Percentiles rank a stretch among this genome's conserved stretches.
These are phyloP conservation scores for Colletotrichum chrysophilum DNA, from an alignment of 2,329 filamentous ascomycete genomes.

Conservation along the genomic window DNA sequence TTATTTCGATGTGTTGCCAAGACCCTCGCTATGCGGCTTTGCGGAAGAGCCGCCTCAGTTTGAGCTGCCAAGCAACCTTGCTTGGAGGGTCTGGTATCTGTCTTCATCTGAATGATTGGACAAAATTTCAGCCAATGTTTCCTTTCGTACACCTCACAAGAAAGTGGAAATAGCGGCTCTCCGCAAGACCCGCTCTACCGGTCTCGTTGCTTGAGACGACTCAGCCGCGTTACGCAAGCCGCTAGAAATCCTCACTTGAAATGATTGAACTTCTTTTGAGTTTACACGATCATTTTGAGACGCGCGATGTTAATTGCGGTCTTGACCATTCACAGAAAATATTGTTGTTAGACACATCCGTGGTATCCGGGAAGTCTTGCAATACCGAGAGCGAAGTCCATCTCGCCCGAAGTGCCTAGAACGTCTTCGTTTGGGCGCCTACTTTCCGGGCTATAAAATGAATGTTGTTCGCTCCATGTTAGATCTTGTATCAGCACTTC, in stretches of 20 bases:
- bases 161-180: neutral
- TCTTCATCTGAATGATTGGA: neutral
- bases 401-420: neutral
- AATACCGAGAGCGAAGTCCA: neutral
- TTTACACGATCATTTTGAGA: neutral
- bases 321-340: no score
- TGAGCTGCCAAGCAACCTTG: neutral
- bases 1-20: neutral
- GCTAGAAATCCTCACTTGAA: neutral
- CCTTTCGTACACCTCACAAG: neutral
- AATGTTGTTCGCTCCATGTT: neutral
- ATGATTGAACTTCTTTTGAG: neutral
- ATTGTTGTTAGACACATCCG: neutral
- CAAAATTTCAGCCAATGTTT: neutral
- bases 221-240: neutral
- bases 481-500: neutral
- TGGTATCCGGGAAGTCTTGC: neutral
- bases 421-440: neutral
- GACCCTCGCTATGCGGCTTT: neutral
- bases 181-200: neutral
- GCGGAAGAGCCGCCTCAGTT: neutral
- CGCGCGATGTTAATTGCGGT: neutral
- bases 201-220: neutral
- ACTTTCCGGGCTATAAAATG: neutral
- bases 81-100: neutral